Base-by-base conservation (phyloP, 164 flowering plant genomes). In the Litsea cubeba region DNA sequence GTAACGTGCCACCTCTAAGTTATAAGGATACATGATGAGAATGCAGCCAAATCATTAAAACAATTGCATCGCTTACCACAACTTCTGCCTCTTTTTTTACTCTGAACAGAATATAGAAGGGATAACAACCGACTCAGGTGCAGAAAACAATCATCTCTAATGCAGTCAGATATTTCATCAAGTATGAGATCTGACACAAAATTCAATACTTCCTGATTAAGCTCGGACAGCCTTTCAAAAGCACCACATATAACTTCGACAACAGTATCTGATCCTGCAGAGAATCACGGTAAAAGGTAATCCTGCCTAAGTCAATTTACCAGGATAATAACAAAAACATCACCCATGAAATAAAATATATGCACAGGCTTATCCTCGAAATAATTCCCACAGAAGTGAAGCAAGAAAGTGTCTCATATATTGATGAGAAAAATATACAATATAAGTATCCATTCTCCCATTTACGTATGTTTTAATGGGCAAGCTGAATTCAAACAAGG, bases 221-320 rank as follows among this genome's bases (percentile, higher is more conserved):
- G 79, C 30, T 86, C 89, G 70, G 83, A 87, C 71, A 87, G 74
- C 75, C 89, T 87, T 74, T 83, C 71, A 40, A 91, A 85, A 62
- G 88, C 69, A 74, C 77, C 40, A 75, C 26, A 77, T 57, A 92
- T 76, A 79, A 92, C 92, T 78, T 90, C 95, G 78, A 87, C 80
- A 81, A 87, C 79, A 64, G 82, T 76, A 25, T 82, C 82, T 71
- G 97, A 77, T 51, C 89, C 98, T 93, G 89, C 57, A 81, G 68
- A 32, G 14, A 40, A 2, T 72, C 23, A 81, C 62, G 64, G 62
- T 18, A 46, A 72, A 54, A 54, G n/a, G n/a, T 17, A 54, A 54
- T 54, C 17, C 60, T 40, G 46, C 24, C 67, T 28, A 30, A 66
- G 49, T 28, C 69, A 28, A 30, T 66, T 66, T 63, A 22, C 28